Evolutionary conservation across 2,329 filamentous ascomycete species (phyloP).

Genomic region (Nothophaeocryptopus gaeumannii): DNA sequence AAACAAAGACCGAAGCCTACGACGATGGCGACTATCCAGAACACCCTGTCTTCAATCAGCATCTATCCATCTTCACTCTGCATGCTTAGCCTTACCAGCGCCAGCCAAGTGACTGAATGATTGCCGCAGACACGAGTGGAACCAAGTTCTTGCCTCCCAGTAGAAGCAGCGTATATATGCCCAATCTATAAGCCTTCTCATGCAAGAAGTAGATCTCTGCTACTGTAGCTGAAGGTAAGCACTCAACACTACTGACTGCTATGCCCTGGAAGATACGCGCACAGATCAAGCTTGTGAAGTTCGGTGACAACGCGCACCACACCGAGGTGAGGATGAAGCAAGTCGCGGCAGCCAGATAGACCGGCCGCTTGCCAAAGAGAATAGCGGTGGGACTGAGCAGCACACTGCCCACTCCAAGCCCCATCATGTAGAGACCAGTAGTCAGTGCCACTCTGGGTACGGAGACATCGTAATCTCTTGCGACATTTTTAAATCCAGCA

Average conservation of each 20-base stretch:
- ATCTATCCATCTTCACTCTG: too few species aligned
- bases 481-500: slow-evolving; percentile 82
- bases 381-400: slow-evolving; percentile 88
- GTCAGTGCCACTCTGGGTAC: slow-evolving; percentile 77
- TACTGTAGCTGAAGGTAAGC: slow-evolving; percentile 87
- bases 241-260: slow-evolving; percentile 85
- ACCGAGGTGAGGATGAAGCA: slow-evolving; percentile 74
- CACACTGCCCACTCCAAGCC: slow-evolving; percentile 79
- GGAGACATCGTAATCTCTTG: slow-evolving; percentile 62
- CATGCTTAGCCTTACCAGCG: slow-evolving; percentile 41
- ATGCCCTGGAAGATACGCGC: slow-evolving; percentile 86
- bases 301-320: slow-evolving; percentile 85
- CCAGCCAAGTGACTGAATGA: slow-evolving; percentile 78
- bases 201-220: slow-evolving; percentile 96
- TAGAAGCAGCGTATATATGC: slow-evolving; percentile 86
- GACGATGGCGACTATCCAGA: slow-evolving; percentile 74
- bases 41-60: slow-evolving; percentile 21
- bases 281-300: slow-evolving; percentile 72
- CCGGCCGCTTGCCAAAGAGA: slow-evolving; percentile 81
- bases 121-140: slow-evolving; percentile 78
- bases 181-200: slow-evolving; percentile 86
- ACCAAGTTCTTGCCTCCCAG: slow-evolving; percentile 82
- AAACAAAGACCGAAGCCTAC: slow-evolving; percentile 68
- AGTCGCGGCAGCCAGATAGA: slow-evolving; percentile 75
- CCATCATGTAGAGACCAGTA: slow-evolving; percentile 92